These are phyloP conservation scores for Corylus avellana DNA, from an alignment of 306 rosid species.

Conservation along the genomic window DNA sequence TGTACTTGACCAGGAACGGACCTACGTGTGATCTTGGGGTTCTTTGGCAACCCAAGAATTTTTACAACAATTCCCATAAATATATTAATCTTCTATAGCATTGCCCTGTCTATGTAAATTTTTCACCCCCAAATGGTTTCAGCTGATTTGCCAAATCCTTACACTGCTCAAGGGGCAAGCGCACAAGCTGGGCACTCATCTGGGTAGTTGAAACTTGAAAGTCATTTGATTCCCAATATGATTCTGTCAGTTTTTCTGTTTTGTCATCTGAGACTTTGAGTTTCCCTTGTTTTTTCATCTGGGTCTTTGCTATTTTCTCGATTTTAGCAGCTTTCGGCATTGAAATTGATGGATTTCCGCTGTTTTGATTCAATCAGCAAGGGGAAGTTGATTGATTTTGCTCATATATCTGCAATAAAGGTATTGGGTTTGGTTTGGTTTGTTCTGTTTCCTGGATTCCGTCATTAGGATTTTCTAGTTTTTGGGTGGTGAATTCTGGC, in stretches of 20 bases:
- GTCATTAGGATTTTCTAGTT: neutral
- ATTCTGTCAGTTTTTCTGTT: slow-evolving; percentile 25
- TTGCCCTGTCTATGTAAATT: too few relatives aligned
- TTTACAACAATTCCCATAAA: too few relatives aligned
- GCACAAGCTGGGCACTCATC: slow-evolving; percentile 31
- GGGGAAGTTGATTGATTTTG: slow-evolving; percentile 6
- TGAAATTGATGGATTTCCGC: slow-evolving; percentile 14
- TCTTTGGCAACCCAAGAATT: too few relatives aligned
- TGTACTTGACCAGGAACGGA: too few relatives aligned
- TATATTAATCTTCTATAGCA: too few relatives aligned
- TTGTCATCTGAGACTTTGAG: slow-evolving; percentile 7
- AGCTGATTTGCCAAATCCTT: too few relatives aligned
- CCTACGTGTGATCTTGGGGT: too few relatives aligned
- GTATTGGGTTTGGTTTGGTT: slow-evolving; percentile 21
- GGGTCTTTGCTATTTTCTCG: slow-evolving; percentile 12
- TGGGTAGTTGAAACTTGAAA: slow-evolving; percentile 40
- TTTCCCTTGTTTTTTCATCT: slow-evolving; percentile 28
- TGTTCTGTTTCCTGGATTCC: slow-evolving; percentile 24
- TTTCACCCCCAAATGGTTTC: too few relatives aligned
- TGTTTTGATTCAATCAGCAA: slow-evolving; percentile 3
- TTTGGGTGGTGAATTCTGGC: slow-evolving; percentile 17
- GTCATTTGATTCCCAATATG: slow-evolving; percentile 29
- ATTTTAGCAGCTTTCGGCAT: neutral
- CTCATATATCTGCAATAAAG: neutral
- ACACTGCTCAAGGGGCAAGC: neutral